These are phyloP conservation scores for Acanthamoeba triangularis DNA, from an alignment of 208 protist species.

Conservation along the genomic window DNA sequence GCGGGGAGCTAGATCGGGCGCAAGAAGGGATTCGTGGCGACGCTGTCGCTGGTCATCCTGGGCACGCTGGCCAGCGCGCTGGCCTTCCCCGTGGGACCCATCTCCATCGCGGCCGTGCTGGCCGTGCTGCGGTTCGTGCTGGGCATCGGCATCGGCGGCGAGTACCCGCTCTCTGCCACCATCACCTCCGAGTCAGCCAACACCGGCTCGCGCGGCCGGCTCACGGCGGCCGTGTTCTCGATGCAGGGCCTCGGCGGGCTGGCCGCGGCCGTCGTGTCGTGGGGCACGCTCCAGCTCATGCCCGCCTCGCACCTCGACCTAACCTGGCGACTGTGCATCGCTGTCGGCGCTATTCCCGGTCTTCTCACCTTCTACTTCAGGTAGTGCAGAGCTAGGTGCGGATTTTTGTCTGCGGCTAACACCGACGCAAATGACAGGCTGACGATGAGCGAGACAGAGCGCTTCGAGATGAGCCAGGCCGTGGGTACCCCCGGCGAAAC, in stretches of 20 bases:
- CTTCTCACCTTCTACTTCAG: conserved; percentile 86
- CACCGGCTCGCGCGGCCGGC: conserved; percentile 38
- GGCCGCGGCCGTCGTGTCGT: conserved; percentile 76
- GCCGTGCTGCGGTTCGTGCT: conserved; percentile 80
- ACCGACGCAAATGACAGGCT: too few relatives aligned
- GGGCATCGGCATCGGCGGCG: conserved; percentile 89
- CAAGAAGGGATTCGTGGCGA: conserved; percentile 80
- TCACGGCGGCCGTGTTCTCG: conserved; percentile 85
- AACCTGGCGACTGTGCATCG: conserved; percentile 81
- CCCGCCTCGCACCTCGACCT: neutral
- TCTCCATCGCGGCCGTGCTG: conserved; percentile 79
- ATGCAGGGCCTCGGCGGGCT: conserved; percentile 88
- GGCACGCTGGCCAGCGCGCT: conserved; percentile 70
- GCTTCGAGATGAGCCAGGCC: neutral
- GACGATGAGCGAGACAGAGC: conserved; percentile 47
- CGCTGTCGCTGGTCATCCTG: conserved; percentile 81
- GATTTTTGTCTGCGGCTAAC: too few relatives aligned
- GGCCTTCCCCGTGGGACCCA: neutral
- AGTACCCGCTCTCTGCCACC: conserved; percentile 89
- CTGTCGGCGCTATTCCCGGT: conserved; percentile 84
- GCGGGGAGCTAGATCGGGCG: conserved; percentile 79
- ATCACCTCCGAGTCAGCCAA: conserved; percentile 81
- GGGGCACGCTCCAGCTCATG: neutral
- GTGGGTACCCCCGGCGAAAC: neutral
- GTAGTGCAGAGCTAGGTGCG: too few relatives aligned